Evolutionary conservation across 2,329 filamentous ascomycete species (phyloP).

Genomic region (Trichoderma pleuroti): DNA sequence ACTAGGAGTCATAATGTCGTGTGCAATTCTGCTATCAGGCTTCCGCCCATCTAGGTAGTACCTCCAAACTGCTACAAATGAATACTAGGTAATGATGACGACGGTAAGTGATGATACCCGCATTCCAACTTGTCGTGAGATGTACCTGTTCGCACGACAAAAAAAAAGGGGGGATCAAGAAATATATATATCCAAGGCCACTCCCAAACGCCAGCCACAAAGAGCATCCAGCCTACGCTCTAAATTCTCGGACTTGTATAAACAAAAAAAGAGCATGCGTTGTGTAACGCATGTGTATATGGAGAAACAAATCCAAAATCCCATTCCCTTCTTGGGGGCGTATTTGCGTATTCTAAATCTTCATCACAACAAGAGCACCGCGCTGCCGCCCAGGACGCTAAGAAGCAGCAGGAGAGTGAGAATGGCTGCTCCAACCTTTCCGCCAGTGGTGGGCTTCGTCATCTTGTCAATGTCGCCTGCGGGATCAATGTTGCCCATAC

Average conservation of each 20-base stretch:
- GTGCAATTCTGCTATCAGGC: constrained; percentile 17
- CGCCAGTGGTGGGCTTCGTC: constrained; percentile 44
- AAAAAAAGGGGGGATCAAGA: not conserved
- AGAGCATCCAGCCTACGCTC: constrained; percentile 12
- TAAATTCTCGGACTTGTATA: constrained; percentile 1
- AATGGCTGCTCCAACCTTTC: constrained; percentile 55
- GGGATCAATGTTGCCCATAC: constrained; percentile 31
- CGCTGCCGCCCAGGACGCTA: constrained; percentile 47
- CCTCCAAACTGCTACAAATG: constrained; percentile 14
- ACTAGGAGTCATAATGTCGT: constrained; percentile 14
- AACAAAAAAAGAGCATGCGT: not conserved
- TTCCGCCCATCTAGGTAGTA: constrained; percentile 4
- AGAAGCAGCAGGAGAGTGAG: constrained; percentile 49
- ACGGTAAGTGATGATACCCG: constrained; percentile 1
- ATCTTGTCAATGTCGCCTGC: constrained; percentile 28
- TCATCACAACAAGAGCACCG: constrained; percentile 44
- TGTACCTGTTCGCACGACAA: constrained; percentile 2
- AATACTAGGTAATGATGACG: constrained; percentile 13
- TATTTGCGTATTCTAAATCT: not conserved
- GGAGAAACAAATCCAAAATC: constrained; percentile 8
- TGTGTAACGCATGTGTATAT: constrained; percentile 1
- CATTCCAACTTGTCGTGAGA: not conserved
- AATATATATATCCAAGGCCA: constrained; percentile 9
- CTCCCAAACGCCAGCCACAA: constrained; percentile 14
- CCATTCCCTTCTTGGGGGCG: not conserved